These are phyloP conservation scores for Leishmania braziliensis DNA, from an alignment of 208 protist genomes.

Conservation along the genomic window DNA sequence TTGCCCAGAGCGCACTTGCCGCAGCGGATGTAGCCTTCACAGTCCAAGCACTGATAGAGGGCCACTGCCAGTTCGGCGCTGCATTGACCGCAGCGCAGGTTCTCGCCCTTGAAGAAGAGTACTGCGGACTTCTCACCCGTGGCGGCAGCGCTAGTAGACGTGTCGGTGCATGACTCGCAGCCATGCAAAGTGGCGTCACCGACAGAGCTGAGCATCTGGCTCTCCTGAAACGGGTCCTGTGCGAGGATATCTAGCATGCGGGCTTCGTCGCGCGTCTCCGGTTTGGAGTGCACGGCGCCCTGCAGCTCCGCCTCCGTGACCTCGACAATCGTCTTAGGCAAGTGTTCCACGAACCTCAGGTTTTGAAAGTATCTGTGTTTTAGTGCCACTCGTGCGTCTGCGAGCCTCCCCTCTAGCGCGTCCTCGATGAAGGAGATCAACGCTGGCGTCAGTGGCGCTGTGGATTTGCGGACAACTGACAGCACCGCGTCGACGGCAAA, in stretches of 20 bases:
- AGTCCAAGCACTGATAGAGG: slow-evolving; percentile 65
- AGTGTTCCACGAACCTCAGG: slow-evolving; percentile 1
- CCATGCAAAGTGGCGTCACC: slow-evolving; percentile 15
- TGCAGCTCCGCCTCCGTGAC: slow-evolving; percentile 48
- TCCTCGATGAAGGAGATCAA: slow-evolving; percentile 61
- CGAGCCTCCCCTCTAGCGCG: slow-evolving; percentile 37
- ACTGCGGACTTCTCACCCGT: slow-evolving; percentile 30
- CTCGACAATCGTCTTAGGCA: slow-evolving; percentile 31
- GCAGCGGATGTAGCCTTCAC: slow-evolving; percentile 60
- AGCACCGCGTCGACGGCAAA: slow-evolving; percentile 40
- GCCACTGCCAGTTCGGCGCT: slow-evolving; percentile 52
- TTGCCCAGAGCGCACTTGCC: slow-evolving; percentile 77
- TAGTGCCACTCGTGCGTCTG: slow-evolving; percentile 42
- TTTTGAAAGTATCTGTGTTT: slow-evolving; percentile 55
- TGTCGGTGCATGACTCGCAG: slow-evolving; percentile 28
- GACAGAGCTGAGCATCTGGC: slow-evolving; percentile 35
- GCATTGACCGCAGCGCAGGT: slow-evolving; percentile 67
- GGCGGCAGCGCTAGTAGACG: slow-evolving; percentile 12
- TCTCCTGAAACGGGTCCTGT: slow-evolving; percentile 56
- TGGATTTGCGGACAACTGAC: slow-evolving; percentile 21
- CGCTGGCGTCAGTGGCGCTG: slow-evolving; percentile 23
- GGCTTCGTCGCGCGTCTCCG: slow-evolving; percentile 53
- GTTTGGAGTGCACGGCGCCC: slow-evolving; percentile 43
- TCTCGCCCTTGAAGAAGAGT: slow-evolving; percentile 42
- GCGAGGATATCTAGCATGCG: slow-evolving; percentile 64